Evolutionary conservation across 352 stramenopile genomes (phyloP).

Genomic region (Globisporangium viniferum): DNA sequence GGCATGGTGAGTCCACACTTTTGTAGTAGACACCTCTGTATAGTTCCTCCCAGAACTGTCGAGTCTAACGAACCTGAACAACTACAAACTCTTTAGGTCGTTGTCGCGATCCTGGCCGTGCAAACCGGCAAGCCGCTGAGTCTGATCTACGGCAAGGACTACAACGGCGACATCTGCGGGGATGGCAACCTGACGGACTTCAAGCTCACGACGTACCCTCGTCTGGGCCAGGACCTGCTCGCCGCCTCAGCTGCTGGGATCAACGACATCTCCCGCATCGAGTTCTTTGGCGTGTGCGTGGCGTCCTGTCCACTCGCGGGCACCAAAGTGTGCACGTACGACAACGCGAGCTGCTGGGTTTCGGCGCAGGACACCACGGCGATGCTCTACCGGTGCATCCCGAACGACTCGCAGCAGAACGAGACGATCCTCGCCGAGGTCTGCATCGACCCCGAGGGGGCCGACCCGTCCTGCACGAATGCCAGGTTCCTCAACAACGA

Average conservation of each 20-base stretch:
- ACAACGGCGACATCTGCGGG: conserved; percentile 79
- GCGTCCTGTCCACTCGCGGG: conserved; percentile 44
- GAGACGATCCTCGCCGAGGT: conserved; percentile 53
- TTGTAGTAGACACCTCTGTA: neutral
- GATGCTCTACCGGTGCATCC: conserved; percentile 76
- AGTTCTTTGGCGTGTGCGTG: conserved; percentile 85
- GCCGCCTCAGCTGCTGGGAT: conserved; percentile 35
- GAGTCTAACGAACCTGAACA: neutral
- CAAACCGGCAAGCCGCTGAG: conserved; percentile 67
- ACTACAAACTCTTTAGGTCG: neutral
- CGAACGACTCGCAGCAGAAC: conserved; percentile 45
- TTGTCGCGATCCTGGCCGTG: conserved; percentile 62
- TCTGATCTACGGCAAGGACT: conserved; percentile 80
- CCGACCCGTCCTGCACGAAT: conserved; percentile 51
- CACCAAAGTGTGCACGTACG: conserved; percentile 67
- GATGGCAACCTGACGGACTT: conserved; percentile 32
- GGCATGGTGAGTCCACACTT: conserved; percentile 48
- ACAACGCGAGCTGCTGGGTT: conserved; percentile 62
- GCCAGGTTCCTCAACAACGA: conserved; percentile 29
- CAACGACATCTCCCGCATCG: conserved; percentile 34
- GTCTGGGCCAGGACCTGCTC: conserved; percentile 78
- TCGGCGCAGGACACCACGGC: conserved; percentile 45
- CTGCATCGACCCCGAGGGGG: conserved; percentile 59
- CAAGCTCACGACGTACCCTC: conserved; percentile 71
- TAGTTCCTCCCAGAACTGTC: neutral